phyloP scores from a whole-genome alignment of 2,329 filamentous ascomycete genomes.

The Calonectria hongkongensis region DNA sequence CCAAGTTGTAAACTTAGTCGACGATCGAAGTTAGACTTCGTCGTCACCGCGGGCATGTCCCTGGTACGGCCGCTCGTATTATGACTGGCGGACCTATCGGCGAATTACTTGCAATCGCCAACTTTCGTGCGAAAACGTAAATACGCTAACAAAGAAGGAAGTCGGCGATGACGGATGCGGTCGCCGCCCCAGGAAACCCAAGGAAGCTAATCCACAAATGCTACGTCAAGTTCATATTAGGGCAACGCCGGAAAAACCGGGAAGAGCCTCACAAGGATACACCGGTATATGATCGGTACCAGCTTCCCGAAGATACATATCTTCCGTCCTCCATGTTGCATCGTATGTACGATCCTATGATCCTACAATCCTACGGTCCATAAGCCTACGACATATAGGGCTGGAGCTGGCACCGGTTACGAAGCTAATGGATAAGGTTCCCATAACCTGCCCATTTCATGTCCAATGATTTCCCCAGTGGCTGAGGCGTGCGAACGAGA shows the following conservation, averaged over 20 bases:
- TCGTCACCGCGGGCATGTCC: background rate
- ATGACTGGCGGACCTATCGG: background rate
- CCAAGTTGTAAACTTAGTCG: slow-evolving; percentile 1
- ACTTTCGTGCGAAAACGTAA: background rate
- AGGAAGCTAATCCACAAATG: background rate
- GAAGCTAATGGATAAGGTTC: slow-evolving; percentile 6
- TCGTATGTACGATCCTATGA: background rate
- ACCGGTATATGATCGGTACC: background rate
- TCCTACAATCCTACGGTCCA: slow-evolving; percentile 4
- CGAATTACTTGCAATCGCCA: slow-evolving; percentile 4
- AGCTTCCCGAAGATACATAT: slow-evolving; percentile 1
- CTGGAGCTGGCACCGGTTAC: background rate
- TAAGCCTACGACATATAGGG: slow-evolving; percentile 4
- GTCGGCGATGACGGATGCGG: slow-evolving; percentile 8
- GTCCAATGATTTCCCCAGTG: background rate
- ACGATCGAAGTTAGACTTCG: slow-evolving; percentile 7
- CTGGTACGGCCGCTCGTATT: background rate
- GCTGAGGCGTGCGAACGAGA: slow-evolving; percentile 9
- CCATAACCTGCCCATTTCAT: background rate
- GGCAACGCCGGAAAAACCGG: background rate
- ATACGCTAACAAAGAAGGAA: background rate
- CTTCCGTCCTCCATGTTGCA: background rate
- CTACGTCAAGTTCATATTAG: background rate
- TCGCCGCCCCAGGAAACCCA: background rate
- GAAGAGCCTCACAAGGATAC: background rate